phyloP scores from a whole-genome alignment of 192 early-diverging fungal species.

The Coemansia sp. region DNA sequence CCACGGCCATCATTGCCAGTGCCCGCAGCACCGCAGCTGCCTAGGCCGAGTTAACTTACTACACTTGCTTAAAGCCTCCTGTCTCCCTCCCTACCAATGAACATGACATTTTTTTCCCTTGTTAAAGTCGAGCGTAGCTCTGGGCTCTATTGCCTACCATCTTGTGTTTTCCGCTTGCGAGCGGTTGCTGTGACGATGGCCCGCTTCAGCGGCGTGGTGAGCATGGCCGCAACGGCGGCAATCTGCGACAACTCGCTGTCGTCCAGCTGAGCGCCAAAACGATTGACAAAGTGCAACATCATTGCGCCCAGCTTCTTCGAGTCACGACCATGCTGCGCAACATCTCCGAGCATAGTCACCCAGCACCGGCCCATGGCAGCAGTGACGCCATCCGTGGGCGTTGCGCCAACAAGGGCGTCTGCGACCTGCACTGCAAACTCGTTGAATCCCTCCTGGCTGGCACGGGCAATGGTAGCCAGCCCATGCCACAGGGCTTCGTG shows the following conservation, averaged over 20 bases:
- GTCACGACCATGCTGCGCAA: neutral
- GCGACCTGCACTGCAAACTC: constrained; percentile 15
- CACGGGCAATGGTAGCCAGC: neutral
- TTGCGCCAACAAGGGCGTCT: constrained; percentile 19
- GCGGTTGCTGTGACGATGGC: constrained; percentile 13
- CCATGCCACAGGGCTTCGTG: constrained; percentile 10
- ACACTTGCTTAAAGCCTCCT: too few species aligned
- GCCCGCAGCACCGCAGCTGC: too few species aligned
- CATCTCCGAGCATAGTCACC: constrained; percentile 8
- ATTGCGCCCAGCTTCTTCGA: constrained; percentile 34
- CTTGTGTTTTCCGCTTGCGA: neutral
- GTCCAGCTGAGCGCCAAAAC: constrained; percentile 18
- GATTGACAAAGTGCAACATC: constrained; percentile 39
- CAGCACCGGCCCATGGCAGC: constrained; percentile 14
- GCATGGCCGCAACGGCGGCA: constrained; percentile 10
- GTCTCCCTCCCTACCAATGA: too few species aligned
- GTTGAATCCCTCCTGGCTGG: neutral
- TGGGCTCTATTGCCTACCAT: too few species aligned
- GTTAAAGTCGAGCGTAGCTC: too few species aligned
- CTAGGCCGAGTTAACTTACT: too few species aligned
- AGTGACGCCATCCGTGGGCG: constrained; percentile 1
- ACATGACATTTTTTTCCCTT: too few species aligned
- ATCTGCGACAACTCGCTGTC: constrained; percentile 9
- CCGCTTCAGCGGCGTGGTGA: constrained; percentile 25
- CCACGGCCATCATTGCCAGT: too few species aligned